phyloP scores from a whole-genome alignment of 768 basidiomycete genomes.

The Boletus speciosus region DNA sequence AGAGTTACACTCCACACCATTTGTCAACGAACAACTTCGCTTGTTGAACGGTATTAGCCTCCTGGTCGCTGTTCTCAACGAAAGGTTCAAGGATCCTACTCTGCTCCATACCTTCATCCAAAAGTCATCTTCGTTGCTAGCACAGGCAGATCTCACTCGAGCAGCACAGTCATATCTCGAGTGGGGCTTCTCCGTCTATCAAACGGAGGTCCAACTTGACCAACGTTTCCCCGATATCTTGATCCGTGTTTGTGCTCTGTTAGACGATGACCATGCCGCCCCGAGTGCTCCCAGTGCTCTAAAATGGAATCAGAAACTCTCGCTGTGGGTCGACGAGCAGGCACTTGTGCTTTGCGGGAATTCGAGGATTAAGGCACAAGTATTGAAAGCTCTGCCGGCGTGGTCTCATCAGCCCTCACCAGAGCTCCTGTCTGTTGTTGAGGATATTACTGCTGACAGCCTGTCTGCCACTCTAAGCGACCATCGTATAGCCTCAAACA shows the following conservation, averaged over 20 bases:
- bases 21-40: constrained; percentile 83
- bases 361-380: constrained; percentile 37
- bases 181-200: constrained; percentile 66
- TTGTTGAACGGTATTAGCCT: constrained; percentile 69
- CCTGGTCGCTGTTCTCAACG: constrained; percentile 61
- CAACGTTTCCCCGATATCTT: constrained; percentile 61
- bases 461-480: constrained; percentile 58
- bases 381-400: constrained; percentile 58
- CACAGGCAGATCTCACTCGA: constrained; percentile 62
- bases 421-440: constrained; percentile 42
- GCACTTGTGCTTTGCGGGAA: constrained; percentile 40
- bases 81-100: constrained; percentile 52
- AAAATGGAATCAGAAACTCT: constrained; percentile 44
- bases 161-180: constrained; percentile 74
- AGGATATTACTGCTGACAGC: constrained; percentile 44
- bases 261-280: constrained; percentile 49
- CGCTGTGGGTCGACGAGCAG: constrained; percentile 63
- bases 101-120: constrained; percentile 68
- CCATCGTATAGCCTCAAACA: constrained; percentile 61
- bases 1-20: constrained; percentile 57
- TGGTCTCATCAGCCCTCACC: constrained; percentile 69
- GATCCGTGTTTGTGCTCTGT: constrained; percentile 61
- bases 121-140: constrained; percentile 61
- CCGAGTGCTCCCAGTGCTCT: constrained; percentile 28
- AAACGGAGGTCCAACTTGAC: constrained; percentile 39